phyloP scores from a whole-genome alignment of 2,329 filamentous ascomycete species.

The Alternaria sp. region DNA sequence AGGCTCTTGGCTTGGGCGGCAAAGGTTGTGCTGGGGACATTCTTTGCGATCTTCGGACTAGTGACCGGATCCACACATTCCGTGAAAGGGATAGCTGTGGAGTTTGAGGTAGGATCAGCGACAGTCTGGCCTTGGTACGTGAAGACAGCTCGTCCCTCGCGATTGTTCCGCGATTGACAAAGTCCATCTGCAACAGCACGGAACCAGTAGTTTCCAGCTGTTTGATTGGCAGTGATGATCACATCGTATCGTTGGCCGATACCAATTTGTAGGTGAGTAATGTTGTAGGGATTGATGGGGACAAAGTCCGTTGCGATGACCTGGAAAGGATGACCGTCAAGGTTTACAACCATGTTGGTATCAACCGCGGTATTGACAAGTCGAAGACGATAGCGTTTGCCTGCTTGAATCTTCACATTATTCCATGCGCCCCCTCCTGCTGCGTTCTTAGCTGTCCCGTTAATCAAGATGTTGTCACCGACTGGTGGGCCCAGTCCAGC shows the following conservation, averaged over 20 bases:
- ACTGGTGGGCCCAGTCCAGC: constrained; percentile 41
- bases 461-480: constrained; percentile 59
- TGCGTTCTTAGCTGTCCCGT: constrained; percentile 65
- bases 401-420: constrained; percentile 42
- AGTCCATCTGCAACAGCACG: constrained; percentile 36
- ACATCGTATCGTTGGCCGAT: constrained; percentile 53
- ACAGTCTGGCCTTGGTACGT: constrained; percentile 48
- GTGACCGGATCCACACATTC: constrained; percentile 49
- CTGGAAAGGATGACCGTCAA: constrained; percentile 43
- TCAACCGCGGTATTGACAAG: constrained; percentile 62
- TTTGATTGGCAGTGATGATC: constrained; percentile 46
- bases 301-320: constrained; percentile 48
- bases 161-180: constrained; percentile 34
- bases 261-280: constrained; percentile 50
- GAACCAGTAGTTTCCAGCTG: constrained; percentile 46
- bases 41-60: constrained; percentile 48
- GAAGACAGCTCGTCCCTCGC: constrained; percentile 51
- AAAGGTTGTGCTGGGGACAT: constrained; percentile 43
- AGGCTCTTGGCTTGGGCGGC: constrained; percentile 36
- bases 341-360: constrained; percentile 34
- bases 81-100: constrained; percentile 33
- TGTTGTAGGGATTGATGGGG: constrained; percentile 44
- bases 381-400: constrained; percentile 64
- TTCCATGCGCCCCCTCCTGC: constrained; percentile 44
- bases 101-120: constrained; percentile 46